Percentiles rank a stretch among this genome's conserved stretches.
Evolutionary conservation across 1,284 basidiomycete genomes (phyloP).

Genomic region (Malassezia vespertilionis): DNA sequence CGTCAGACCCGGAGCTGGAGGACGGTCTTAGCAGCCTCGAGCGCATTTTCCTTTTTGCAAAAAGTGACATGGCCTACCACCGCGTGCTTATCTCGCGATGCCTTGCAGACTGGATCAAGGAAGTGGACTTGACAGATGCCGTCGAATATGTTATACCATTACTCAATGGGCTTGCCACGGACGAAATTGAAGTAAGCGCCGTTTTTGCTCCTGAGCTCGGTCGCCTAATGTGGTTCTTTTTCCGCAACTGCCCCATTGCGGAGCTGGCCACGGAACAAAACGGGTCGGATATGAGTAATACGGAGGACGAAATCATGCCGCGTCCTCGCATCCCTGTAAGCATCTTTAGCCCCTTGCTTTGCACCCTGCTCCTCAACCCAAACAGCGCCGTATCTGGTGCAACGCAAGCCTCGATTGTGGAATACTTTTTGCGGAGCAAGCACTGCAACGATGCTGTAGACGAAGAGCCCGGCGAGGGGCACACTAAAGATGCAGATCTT

Average conservation of each 20-base stretch:
- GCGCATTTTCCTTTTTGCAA: constrained; percentile 83
- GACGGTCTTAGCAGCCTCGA: constrained; percentile 62
- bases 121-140: constrained; percentile 65
- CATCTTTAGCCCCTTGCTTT: constrained; percentile 81
- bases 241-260: constrained; percentile 55
- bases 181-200: constrained; percentile 84
- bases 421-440: constrained; percentile 56
- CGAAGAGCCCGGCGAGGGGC: constrained; percentile 52
- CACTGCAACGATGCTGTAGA: constrained; percentile 32
- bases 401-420: constrained; percentile 66
- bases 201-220: constrained; percentile 74
- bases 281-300: constrained; percentile 16
- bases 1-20: constrained; percentile 11
- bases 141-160: constrained; percentile 88
- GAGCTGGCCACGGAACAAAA: constrained; percentile 18
- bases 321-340: constrained; percentile 61
- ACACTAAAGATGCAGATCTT: constrained; percentile 43
- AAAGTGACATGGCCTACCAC: constrained; percentile 64
- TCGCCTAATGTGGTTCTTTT: constrained; percentile 85
- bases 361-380: constrained; percentile 70
- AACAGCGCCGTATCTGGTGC: constrained; percentile 64
- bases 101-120: constrained; percentile 43
- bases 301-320: constrained; percentile 24
- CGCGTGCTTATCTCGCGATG: constrained; percentile 58
- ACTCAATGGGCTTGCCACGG: constrained; percentile 72